These are phyloP conservation scores for Oryza officinalis DNA, from an alignment of 176 grass and related monocot genomes.

Conservation along the genomic window DNA sequence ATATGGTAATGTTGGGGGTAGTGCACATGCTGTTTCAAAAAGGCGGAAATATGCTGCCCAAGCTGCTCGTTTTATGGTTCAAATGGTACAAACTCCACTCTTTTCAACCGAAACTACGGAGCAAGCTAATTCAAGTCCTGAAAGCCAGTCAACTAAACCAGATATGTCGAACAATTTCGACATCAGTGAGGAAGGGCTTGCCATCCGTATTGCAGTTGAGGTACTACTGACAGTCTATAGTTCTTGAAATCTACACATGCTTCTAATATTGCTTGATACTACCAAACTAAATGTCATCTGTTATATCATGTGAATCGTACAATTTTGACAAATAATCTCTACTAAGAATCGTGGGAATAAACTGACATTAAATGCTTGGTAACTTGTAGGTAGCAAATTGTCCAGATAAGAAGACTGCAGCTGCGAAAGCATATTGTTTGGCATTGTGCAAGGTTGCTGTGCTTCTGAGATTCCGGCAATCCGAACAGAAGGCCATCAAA, in stretches of 20 bases:
- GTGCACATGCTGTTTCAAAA: constrained; percentile 59
- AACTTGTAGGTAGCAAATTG: constrained; percentile 63
- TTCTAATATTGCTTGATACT: background rate
- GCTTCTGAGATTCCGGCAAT: constrained; percentile 67
- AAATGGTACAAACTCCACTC: constrained; percentile 82
- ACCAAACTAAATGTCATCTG: background rate
- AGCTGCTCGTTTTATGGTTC: constrained; percentile 85
- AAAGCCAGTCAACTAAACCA: constrained; percentile 40
- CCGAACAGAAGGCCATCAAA: constrained; percentile 83
- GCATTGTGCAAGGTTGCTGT: constrained; percentile 58
- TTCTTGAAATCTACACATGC: background rate
- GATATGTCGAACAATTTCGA: constrained; percentile 49
- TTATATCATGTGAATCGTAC: background rate
- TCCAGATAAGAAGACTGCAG: constrained; percentile 70
- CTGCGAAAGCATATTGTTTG: constrained; percentile 77
- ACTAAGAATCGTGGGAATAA: background rate
- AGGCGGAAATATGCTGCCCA: constrained; percentile 60
- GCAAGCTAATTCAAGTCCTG: constrained; percentile 45
- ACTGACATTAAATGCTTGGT: constrained; percentile 35
- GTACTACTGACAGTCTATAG: constrained; percentile 36
- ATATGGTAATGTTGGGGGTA: constrained; percentile 72
- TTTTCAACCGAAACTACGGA: constrained; percentile 51
- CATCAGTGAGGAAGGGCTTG: constrained; percentile 70
- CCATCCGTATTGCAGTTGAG: constrained; percentile 81
- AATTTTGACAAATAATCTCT: background rate